These are phyloP conservation scores for Pichia sp. DNA, from an alignment of 1,139 yeast genomes.

Conservation along the genomic window DNA sequence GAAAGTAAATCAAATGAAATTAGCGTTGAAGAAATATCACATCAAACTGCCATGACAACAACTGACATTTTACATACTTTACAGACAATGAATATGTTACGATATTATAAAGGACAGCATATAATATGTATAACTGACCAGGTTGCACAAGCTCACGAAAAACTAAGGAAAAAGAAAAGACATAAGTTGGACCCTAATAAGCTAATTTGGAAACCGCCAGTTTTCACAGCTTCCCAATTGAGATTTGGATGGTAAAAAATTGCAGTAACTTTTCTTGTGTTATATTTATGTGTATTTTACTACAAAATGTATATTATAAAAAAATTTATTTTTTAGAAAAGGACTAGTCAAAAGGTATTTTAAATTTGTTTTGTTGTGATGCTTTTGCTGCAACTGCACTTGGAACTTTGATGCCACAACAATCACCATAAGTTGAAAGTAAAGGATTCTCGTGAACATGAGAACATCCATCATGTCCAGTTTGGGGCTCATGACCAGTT, in stretches of 20 bases:
- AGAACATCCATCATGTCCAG: conserved; percentile 29
- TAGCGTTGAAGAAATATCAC: conserved; percentile 87
- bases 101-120: conserved; percentile 94
- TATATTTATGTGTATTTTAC: not conserved
- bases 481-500: conserved; percentile 15
- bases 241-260: conserved; percentile 95
- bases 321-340: not conserved
- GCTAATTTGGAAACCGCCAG: conserved; percentile 91
- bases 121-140: conserved; percentile 87
- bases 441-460: conserved; percentile 12
- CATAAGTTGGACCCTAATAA: conserved; percentile 69
- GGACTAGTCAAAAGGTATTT: conserved; percentile 67
- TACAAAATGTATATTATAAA: not conserved
- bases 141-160: conserved; percentile 69
- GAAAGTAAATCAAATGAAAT: conserved; percentile 60
- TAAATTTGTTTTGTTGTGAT: conserved; percentile 36
- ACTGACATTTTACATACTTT: conserved; percentile 91
- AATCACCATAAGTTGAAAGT: conserved; percentile 80
- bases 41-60: conserved; percentile 89
- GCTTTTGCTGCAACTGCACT: conserved; percentile 90
- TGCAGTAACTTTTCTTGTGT: too few relatives aligned
- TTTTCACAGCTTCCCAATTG: conserved; percentile 90
- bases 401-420: conserved; percentile 95
- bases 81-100: conserved; percentile 80
- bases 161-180: conserved; percentile 63